These are phyloP conservation scores for Scheffersomyces stipitis DNA, from an alignment of 805 yeast genomes.

Conservation along the genomic window DNA sequence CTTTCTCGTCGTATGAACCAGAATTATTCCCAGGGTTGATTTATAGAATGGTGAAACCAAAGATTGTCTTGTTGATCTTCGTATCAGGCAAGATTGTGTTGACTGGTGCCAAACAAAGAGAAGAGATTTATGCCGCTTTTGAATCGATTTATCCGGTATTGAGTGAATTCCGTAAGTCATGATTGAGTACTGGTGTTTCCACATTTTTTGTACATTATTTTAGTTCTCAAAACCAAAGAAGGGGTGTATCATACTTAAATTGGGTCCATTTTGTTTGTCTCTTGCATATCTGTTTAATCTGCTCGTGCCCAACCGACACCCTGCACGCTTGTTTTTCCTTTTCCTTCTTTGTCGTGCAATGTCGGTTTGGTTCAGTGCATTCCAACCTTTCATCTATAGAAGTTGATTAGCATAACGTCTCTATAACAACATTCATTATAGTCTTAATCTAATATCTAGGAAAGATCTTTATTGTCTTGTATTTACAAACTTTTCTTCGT, in stretches of 20 bases:
- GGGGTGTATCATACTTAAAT: not conserved
- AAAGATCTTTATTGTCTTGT: not conserved
- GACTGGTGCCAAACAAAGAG: conserved; percentile 98
- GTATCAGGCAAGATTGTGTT: conserved; percentile 96
- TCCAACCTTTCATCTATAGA: not conserved
- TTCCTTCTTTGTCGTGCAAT: not conserved
- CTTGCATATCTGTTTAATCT: not conserved
- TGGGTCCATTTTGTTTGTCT: not conserved
- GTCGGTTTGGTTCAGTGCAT: too few relatives aligned
- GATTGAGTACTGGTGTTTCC: conserved; percentile 9
- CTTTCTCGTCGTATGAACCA: conserved; percentile 98
- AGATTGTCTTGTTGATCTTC: conserved; percentile 91
- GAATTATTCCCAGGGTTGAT: conserved; percentile 97
- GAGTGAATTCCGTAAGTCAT: conserved; percentile 92
- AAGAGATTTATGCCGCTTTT: conserved; percentile 96
- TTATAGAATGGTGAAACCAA: conserved; percentile 99
- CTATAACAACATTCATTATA: not conserved
- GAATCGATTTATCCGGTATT: conserved; percentile 98
- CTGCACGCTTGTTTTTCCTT: not conserved
- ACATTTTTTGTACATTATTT: conserved; percentile 1
- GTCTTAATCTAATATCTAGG: not conserved
- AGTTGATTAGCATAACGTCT: not conserved
- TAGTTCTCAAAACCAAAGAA: not conserved
- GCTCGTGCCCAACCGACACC: not conserved
- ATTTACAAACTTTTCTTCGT: not conserved